phyloP scores from a whole-genome alignment of 1,139 yeast genomes.

The Meyerozyma carpophila region DNA sequence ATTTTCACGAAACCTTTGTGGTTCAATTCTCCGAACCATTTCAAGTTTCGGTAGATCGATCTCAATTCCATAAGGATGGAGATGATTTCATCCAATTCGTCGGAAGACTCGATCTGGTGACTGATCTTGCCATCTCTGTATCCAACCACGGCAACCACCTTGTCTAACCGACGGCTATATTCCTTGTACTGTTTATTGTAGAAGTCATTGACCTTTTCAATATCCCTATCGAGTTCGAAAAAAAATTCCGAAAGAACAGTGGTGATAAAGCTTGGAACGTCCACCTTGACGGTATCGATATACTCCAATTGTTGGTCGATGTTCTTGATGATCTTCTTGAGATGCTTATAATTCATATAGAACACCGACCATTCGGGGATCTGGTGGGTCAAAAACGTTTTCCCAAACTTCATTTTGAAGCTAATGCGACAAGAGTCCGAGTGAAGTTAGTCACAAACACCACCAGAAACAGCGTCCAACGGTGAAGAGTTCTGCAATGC shows the following conservation, averaged over 20 bases:
- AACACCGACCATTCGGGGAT: slow-evolving; percentile 87
- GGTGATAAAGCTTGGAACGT: slow-evolving; percentile 19
- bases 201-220: slow-evolving; percentile 76
- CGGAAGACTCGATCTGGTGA: slow-evolving; percentile 37
- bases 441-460: background rate
- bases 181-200: slow-evolving; percentile 70
- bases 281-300: slow-evolving; percentile 33
- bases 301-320: slow-evolving; percentile 24
- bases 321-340: slow-evolving; percentile 73
- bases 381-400: slow-evolving; percentile 74
- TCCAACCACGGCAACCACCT: slow-evolving; percentile 33
- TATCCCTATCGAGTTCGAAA: slow-evolving; percentile 72
- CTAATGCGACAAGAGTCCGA: background rate
- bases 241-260: slow-evolving; percentile 59
- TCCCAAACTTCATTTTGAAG: slow-evolving; percentile 72
- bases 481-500: background rate
- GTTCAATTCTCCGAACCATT: slow-evolving; percentile 93
- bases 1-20: slow-evolving; percentile 88
- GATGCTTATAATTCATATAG: slow-evolving; percentile 80
- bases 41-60: slow-evolving; percentile 71
- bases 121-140: slow-evolving; percentile 19
- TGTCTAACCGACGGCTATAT: slow-evolving; percentile 62
- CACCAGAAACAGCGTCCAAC: background rate
- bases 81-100: slow-evolving; percentile 75
- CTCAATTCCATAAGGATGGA: slow-evolving; percentile 74